Evolutionary conservation across 805 yeast genomes (phyloP), one percentile per base, ranked within the genome.

Genomic region (Yarrowia divulgata): DNA sequence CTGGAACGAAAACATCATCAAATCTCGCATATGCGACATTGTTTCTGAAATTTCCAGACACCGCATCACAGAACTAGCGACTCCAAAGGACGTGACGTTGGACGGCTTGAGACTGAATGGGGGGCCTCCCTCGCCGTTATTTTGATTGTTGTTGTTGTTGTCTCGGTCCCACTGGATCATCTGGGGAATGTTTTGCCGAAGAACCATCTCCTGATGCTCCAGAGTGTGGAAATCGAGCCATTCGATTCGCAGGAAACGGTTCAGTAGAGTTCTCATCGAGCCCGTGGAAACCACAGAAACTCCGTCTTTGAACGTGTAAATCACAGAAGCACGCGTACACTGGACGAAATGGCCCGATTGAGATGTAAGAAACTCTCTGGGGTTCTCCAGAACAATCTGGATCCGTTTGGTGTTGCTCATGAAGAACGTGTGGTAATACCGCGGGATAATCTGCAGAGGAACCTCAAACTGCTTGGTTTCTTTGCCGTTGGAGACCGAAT

Each of bases 31-130:
- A 71, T 86, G 85, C 0, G 92, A 83, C 91, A 92, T 89, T 10
- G 89, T 88, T 77, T 91, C 95, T 50, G 92, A 85, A 5, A 90
- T 85, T 76, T 90, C 94, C 79, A 91, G 78, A 29, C 88, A 82
- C 70, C 94, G 80, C 86, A 90, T 84, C 8, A 90, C 87, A 48
- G 84, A 83, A 66, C 85, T 87, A 68, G 86, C 87, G 6, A 90
- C 77, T 0, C 97, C 97, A 71, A 85, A 84, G 68, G 83, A 83
- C 5, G 87, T 80, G 69, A 87, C 78, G 49, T 57, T 66, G 29
- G 67, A 57, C 5, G 73, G 73, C 6, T 70, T 37, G 34, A 71
- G 39, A 6, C 46, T 18, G 14, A 37, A 63, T 0, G 57, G 57
- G 1, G 68, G 68, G 7, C 40, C n/a, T 2, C 45, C 64, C 16